phyloP scores from a whole-genome alignment of 2,329 filamentous ascomycete genomes.

The Cladosporium phlei region DNA sequence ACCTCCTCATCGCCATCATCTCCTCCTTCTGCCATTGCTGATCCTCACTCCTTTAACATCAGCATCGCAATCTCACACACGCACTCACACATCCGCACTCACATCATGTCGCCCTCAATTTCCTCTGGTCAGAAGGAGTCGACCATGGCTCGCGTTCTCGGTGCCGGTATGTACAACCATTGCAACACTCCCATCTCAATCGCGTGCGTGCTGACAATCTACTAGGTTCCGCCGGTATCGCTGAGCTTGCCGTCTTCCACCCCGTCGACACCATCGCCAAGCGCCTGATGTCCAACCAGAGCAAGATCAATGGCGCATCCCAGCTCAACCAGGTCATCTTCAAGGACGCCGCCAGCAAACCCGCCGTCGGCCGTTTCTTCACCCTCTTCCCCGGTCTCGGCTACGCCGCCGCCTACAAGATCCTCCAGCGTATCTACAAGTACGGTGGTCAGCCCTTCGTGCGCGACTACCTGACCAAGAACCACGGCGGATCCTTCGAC shows the following conservation, averaged over 20 bases:
- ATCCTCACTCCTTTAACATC: no score
- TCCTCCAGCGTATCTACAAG: slow-evolving; percentile 96
- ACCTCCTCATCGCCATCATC: no score
- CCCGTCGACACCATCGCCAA: slow-evolving; percentile 98
- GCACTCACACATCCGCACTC: neutral
- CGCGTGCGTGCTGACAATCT: slow-evolving; percentile 11
- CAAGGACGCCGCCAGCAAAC: slow-evolving; percentile 74
- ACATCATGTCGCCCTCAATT: slow-evolving; percentile 9
- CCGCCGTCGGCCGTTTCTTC: slow-evolving; percentile 73
- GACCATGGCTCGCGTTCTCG: slow-evolving; percentile 77
- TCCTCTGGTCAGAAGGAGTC: slow-evolving; percentile 71
- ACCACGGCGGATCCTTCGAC: slow-evolving; percentile 83
- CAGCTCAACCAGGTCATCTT: slow-evolving; percentile 91
- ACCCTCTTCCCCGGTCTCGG: slow-evolving; percentile 95
- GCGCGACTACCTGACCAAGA: slow-evolving; percentile 74
- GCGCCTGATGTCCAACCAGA: slow-evolving; percentile 97
- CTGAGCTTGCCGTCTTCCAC: slow-evolving; percentile 89
- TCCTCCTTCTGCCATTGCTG: no score
- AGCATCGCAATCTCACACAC: no score
- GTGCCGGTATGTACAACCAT: slow-evolving; percentile 64
- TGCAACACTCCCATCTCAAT: slow-evolving; percentile 17
- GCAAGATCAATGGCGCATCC: slow-evolving; percentile 56
- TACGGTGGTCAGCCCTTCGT: slow-evolving; percentile 96
- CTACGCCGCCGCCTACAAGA: slow-evolving; percentile 97
- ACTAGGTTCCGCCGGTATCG: slow-evolving; percentile 82